Conservation (phyloP, 331 rosid species). For the Telfairia occidentalis region DNA sequence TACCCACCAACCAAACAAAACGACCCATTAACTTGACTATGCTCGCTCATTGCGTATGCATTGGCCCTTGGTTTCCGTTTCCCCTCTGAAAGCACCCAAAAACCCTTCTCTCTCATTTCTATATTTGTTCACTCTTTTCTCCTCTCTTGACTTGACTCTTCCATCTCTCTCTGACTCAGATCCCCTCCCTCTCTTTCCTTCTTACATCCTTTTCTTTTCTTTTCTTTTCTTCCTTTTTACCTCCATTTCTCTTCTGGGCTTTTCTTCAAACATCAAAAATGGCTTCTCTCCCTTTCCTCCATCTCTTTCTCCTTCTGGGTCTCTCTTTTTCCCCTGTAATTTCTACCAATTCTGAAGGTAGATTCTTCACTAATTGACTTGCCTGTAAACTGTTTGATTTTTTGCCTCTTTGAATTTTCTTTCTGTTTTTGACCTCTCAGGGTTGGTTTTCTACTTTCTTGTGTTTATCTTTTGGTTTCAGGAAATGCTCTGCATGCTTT, state of each 20-base stretch:
- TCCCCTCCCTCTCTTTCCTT: background rate
- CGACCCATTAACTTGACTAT: background rate
- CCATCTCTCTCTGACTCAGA: background rate
- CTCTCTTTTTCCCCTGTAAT: constrained; percentile 35
- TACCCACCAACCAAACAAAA: background rate
- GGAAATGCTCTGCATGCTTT: constrained; percentile 82
- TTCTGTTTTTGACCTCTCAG: background rate
- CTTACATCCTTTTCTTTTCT: background rate
- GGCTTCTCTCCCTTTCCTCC: constrained; percentile 28
- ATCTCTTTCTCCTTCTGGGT: constrained; percentile 25
- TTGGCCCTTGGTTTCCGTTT: too few species aligned
- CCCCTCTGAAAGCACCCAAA: background rate
- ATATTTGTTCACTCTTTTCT: background rate
- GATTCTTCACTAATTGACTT: background rate
- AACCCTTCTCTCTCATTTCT: background rate
- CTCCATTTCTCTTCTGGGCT: background rate
- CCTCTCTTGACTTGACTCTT: constrained; percentile 7
- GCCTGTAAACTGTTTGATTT: background rate
- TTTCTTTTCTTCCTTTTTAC: background rate
- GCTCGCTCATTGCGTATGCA: too few species aligned
- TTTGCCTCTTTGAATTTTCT: background rate
- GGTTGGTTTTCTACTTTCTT: background rate
- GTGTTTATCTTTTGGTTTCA: constrained; percentile 16
- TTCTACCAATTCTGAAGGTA: constrained; percentile 83
- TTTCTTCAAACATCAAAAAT: constrained; percentile 23